Base-by-base conservation (phyloP, 2,329 filamentous ascomycete genomes). In the Exophiala spinifera region DNA sequence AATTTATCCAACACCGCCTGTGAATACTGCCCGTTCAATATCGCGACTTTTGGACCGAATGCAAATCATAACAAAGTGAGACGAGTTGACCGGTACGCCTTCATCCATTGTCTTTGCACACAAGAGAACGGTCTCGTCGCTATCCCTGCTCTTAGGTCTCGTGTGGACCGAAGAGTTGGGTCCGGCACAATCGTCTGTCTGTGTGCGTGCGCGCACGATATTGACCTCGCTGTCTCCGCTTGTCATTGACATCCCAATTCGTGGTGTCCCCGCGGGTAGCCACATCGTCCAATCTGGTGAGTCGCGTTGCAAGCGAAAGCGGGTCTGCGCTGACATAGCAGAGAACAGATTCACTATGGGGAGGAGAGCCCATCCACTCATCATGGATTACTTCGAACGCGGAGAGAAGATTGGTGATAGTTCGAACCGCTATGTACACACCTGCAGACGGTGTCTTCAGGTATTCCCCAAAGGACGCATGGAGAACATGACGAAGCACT, bases 381-480 rank as follows among this genome's bases (percentile, higher is more conserved):
- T 96, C 70, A 80, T 89, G 70, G 85, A 92, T 73, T 94, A 90
- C 77, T 96, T 96, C 71, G 84, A 89, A 70, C 84, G 91, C 63
- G 91, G 91, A 8, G 82, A 84, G 36, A 96, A 96, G 74, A 81
- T 96, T 65, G 84, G 87, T 67, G 90, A 96, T 74, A 87, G 88
- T 61, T 94, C 89, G 76, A 96, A 95, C 71, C 84, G 91, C 55
- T 96, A 96, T 68, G 86, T 89, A 64, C 89, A 96, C 68, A 94
- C 88, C 11, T 96, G 91, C 81, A 92, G 88, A 71, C 80, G 85
- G 62, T 95, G 90, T 70, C 89, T 89, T 62, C 88, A 94, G 72
- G 87, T 88, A 70, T 96, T 96, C 60, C 88, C 89, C 60, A 95
- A 95, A 69, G 91, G 91, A 57, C 84, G 91, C 59, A 87, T 89